Evolutionary conservation across 179 eudicot species (phyloP), one percentile per base, ranked within the genome.

Genomic region (Spinacia oleracea): DNA sequence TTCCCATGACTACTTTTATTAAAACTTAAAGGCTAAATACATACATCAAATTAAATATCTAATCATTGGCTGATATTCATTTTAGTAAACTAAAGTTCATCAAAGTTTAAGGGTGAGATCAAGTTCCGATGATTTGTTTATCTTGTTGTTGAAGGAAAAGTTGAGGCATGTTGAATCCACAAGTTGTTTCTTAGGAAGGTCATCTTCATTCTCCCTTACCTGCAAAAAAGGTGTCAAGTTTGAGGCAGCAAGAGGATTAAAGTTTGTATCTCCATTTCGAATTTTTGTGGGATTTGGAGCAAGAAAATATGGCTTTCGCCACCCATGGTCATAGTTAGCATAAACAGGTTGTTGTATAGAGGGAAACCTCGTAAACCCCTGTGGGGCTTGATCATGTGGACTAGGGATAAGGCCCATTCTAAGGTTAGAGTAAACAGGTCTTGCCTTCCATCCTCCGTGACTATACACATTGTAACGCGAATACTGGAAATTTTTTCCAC

Each of bases 71-170:
- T 45, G 50, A 15, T 9, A 50, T 34, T 23, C 38, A 16, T 0
- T 29, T 14, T 43, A 60, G 6, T 6, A 18, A 8, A 67, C 40
- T 68, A 74, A 59, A 45, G 16, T 45, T 45, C 65, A 29, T 78
- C 73, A 84, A 73, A 84, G 86, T 71, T 78, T 84, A n/a, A 84
- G 83, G 76, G 74, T 77, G 46, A 84, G 86, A 73, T 84, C 86
- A 80, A 77, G 76, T 16, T 68, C 64, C 2, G 79, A 29, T 20
- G 76, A n/a, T 50, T 51, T 67, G 15, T 43, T 73, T 20, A 0
- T 16, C n/a, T 20, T n/a, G 75, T 51, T 38, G 25, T 9, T 51
- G 8, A 70, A 53, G 31, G 82, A 79, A 34, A 83, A 70, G 34
- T 46, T 58, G 5, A 75, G 77, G 62, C 59, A 34, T 3, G 43